Evolutionary conservation across 1,284 basidiomycete genomes (phyloP).

Genomic region (Leccinum pachyderme): DNA sequence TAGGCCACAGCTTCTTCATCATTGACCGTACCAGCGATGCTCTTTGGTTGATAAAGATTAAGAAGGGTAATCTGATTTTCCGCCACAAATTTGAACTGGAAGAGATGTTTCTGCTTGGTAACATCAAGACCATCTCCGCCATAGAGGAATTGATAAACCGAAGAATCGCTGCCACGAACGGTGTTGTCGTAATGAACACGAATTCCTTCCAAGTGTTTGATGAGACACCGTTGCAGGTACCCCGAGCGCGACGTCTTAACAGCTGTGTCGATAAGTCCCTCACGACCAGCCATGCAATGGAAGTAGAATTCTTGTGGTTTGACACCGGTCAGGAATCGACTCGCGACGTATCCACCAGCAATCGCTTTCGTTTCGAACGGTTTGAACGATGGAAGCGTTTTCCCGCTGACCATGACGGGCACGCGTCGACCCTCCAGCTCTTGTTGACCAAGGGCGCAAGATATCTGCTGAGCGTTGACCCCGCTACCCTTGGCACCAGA

Average conservation of each 20-base stretch:
- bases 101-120: conserved; percentile 90
- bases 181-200: conserved; percentile 98
- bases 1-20: conserved; percentile 69
- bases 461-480: conserved; percentile 98
- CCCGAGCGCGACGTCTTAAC: conserved; percentile 99
- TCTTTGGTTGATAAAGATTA: conserved; percentile 68
- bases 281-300: conserved; percentile 99
- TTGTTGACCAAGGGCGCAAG: conserved; percentile 95
- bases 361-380: conserved; percentile 96
- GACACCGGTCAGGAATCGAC: conserved; percentile 98
- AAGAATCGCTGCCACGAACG: conserved; percentile 92
- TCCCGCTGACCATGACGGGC: conserved; percentile 98
- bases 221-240: conserved; percentile 96
- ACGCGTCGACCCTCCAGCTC: conserved; percentile 98
- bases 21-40: conserved; percentile 61
- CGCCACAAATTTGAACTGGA: conserved; percentile 92
- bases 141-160: conserved; percentile 95
- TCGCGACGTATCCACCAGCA: conserved; percentile 99
- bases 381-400: conserved; percentile 97
- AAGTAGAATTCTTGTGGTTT: conserved; percentile 99
- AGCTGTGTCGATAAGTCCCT: conserved; percentile 98
- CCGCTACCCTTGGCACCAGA: conserved; percentile 98
- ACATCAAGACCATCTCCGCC: conserved; percentile 97
- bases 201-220: conserved; percentile 97
- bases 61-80: conserved; percentile 84